A percentile compares a stretch with the other conserved stretches of the same genome.
phyloP scores from a whole-genome alignment of 208 protist species.

The Acanthamoeba culbertsoni region DNA sequence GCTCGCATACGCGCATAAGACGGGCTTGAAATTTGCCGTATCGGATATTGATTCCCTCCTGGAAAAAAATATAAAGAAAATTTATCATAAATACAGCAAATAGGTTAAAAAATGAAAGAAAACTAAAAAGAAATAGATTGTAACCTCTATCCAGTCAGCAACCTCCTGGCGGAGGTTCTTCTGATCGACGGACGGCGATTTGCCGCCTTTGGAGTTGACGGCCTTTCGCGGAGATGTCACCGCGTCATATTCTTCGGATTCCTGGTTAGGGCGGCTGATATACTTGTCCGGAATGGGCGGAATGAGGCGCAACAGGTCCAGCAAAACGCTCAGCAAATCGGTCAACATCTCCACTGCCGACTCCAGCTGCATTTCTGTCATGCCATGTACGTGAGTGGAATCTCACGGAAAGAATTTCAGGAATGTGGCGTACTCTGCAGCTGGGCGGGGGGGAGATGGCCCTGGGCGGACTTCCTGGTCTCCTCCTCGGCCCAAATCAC shows the following conservation, averaged over 20 bases:
- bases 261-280: neutral
- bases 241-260: neutral
- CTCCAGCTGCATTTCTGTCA: neutral
- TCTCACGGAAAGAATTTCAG: neutral
- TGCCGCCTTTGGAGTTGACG: neutral
- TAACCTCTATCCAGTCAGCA: neutral
- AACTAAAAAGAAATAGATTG: too few species aligned
- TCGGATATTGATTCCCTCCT: neutral
- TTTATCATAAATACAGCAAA: neutral
- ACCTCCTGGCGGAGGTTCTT: neutral
- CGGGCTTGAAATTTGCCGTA: neutral
- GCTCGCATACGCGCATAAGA: neutral
- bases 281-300: conserved; percentile 7
- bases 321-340: neutral
- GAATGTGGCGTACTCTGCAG: neutral
- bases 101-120: neutral
- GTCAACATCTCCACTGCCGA: neutral
- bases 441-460: neutral
- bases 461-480: neutral
- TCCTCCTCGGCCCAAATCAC: conserved; percentile 6
- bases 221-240: neutral
- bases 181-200: neutral
- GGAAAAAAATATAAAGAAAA: too few species aligned
- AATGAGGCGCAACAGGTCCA: neutral
- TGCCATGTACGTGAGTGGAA: too few species aligned